Base-by-base conservation (phyloP, 2,329 filamentous ascomycete species). In the Cordyceps cateniannulata region DNA sequence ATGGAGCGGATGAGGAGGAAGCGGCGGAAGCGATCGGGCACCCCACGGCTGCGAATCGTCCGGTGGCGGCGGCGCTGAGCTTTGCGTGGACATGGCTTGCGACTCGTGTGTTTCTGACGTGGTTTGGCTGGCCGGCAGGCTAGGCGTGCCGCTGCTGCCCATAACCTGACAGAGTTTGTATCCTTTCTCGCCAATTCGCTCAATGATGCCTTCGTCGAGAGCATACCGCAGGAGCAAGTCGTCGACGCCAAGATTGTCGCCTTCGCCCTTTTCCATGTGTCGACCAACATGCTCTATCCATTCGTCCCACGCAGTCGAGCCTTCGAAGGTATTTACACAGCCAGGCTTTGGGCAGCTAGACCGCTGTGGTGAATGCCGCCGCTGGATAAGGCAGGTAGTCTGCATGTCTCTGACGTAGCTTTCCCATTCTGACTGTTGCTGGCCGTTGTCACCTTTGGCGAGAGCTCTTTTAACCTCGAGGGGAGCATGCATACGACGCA, bases 231-330 rank as follows among this genome's bases (percentile, higher is more conserved):
- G 80, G 48, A 88, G 71, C 44, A 85, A 71, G 1, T 73, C 71
- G 65, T 88, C 85, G 5, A 87, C 82, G 1, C 80, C 82, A 20
- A 88, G 75, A 25, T 76, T 72, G 25, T 76, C 74, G 3, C 82
- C 84, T 63, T 88, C 85, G 7, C 84, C 83, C 65, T 87, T 87
- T 73, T 97, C 93, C 79, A 96, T 88, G 71, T 98, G 93, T 50
- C 88, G 82, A 1, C 93, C 93, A 1, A 97, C 88, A 71, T 98
- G 93, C 71, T 98, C 93, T 62, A 95, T 95, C 76, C 92, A 90
- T 66, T 91, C 86, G 61, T 96, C 91, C 93, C 93, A 97, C 9
- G 88, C 89, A 2, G 82, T 83, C 1, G 81, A 76, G 0, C 91
- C 92, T 60, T 85, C 81, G 68, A 96, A 97, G 0, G 80, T 73